Evolutionary conservation across 345 rosid genomes (phyloP), one percentile per base, ranked within the genome.

Genomic region (Anacardium occidentale): DNA sequence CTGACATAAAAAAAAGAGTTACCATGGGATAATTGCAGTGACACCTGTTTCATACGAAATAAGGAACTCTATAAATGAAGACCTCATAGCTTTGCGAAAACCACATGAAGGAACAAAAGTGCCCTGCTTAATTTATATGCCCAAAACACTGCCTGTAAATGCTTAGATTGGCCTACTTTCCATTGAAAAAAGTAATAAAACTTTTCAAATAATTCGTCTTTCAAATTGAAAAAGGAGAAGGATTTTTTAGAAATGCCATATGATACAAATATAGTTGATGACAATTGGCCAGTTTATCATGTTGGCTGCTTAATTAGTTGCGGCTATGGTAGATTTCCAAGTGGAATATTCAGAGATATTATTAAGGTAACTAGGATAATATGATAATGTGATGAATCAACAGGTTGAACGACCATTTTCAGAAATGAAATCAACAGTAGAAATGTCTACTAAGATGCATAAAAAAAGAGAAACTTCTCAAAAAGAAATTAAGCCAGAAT

Each of bases 381-480:
- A 10, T 56, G 0, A 22, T 20, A 56, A 56, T 24, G 11, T 24
- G 18, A 62, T 45, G 21, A 25, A 47, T 14, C 25, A 32, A 48
- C 34, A 22, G 34, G 53, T 64, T 9, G 13, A 45, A 65, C 25
- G 26, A 11, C 54, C 48, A 22, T 65, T 62, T 45, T 47, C 10
- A 12, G 21, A 45, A 24, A 29, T 2, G 32, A 65, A 45, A 47
- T 65, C 55, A 50, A 5, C 21, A 65, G 24, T 25, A 20, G 9
- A 37, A 65, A 48, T 50, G 69, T 65, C 69, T 24, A n/a, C 54
- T 21, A 65, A 3, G 37, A 65, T 45, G 29, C 69, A 65, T 11
- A 10, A 65, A 24, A 64, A 65, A 10, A 14, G 50, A 10, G 44
- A 40, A 37, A 62, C 21, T 15, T 29, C 64, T 42, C 14, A 63